A percentile compares a stretch with the other conserved stretches of the same genome.
These are phyloP conservation scores for Oryza australiensis DNA, from an alignment of 176 grass and related monocot species.

Conservation along the genomic window DNA sequence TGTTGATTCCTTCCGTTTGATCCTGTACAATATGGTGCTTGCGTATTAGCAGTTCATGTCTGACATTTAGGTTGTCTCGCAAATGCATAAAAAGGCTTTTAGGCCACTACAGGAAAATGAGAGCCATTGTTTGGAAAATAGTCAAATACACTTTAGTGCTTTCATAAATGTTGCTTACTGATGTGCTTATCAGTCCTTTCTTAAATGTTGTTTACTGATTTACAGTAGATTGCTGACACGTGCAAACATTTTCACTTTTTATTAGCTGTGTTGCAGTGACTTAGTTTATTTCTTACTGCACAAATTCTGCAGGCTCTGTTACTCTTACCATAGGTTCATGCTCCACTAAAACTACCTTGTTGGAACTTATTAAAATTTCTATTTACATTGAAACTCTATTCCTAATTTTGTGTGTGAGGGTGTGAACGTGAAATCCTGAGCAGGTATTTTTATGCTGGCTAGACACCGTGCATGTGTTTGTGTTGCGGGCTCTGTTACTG, in stretches of 20 bases:
- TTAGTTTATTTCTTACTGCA: background rate
- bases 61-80: background rate
- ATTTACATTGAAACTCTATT: background rate
- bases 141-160: background rate
- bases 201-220: background rate
- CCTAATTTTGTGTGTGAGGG: background rate
- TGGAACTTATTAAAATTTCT: constrained; percentile 8
- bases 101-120: background rate
- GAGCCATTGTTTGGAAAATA: background rate
- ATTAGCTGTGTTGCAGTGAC: background rate
- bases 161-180: background rate
- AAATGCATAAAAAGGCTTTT: background rate
- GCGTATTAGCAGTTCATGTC: background rate
- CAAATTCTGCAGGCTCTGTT: background rate
- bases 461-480: background rate
- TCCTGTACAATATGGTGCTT: background rate
- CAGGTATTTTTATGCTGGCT: too few relatives aligned
- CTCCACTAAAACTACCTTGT: background rate
- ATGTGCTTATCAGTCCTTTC: background rate
- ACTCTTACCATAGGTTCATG: background rate
- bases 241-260: background rate
- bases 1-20: background rate
- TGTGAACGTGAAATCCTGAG: too few relatives aligned
- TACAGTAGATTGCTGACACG: background rate
- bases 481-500: background rate